A percentile compares a stretch with the other conserved stretches of the same genome.
Conservation (phyloP, 108 stramenopile species). For the Nitzschia putrida region DNA sequence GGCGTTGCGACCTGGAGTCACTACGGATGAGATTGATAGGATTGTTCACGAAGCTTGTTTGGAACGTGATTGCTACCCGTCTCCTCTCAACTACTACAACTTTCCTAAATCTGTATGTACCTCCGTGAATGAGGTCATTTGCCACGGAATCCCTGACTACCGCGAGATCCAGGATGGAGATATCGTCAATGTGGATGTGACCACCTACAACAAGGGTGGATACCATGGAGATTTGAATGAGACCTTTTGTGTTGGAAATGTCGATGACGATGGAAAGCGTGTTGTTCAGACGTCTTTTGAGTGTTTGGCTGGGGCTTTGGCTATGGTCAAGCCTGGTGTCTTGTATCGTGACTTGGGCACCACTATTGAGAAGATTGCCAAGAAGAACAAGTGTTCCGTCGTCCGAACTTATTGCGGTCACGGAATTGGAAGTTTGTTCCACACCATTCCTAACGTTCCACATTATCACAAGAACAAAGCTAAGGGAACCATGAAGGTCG, state of each 20-base stretch:
- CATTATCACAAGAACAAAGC: conserved; percentile 97
- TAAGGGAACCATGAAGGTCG: conserved; percentile 89
- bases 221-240: conserved; percentile 98
- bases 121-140: conserved; percentile 96
- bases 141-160: conserved; percentile 93
- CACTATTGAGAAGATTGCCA: conserved; percentile 77
- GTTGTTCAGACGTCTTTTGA: conserved; percentile 84
- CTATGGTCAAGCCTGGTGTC: conserved; percentile 83
- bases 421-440: conserved; percentile 91
- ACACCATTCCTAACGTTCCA: conserved; percentile 91
- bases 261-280: conserved; percentile 75
- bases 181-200: conserved; percentile 98
- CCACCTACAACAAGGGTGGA: conserved; percentile 86
- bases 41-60: conserved; percentile 91
- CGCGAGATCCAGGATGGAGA: conserved; percentile 92
- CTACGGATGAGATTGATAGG: conserved; percentile 97
- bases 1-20: conserved; percentile 89
- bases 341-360: conserved; percentile 91
- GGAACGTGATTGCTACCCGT: conserved; percentile 93
- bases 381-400: conserved; percentile 68
- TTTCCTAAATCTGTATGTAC: conserved; percentile 97
- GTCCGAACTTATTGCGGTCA: conserved; percentile 95
- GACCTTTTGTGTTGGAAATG: conserved; percentile 94
- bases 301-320: conserved; percentile 70
- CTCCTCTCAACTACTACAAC: conserved; percentile 97